Conservation (phyloP, 345 rosid species). For the Pelargonium nanum region DNA sequence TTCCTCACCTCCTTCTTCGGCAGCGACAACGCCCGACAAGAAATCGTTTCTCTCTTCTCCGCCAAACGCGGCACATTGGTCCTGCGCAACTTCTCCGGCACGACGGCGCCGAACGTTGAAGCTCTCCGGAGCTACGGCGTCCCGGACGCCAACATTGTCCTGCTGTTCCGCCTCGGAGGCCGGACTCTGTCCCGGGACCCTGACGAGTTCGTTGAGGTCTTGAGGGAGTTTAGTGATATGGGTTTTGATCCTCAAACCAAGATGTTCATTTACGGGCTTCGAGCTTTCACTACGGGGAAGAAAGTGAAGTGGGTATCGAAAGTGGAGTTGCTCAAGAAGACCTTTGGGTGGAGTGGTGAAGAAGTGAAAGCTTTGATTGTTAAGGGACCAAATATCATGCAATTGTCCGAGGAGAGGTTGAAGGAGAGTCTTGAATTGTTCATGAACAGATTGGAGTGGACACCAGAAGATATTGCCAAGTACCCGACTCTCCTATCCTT, state of each 20-base stretch:
- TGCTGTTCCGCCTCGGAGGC: conserved; percentile 5
- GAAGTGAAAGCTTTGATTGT: conserved; percentile 11
- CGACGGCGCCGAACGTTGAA: conserved; percentile 7
- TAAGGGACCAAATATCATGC: conserved; percentile 14
- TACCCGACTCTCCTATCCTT: conserved; percentile 9
- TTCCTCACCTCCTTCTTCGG: conserved; percentile 13
- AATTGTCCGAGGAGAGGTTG: conserved; percentile 4
- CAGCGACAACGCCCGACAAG: neutral
- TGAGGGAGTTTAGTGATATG: conserved; percentile 7
- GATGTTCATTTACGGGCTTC: conserved; percentile 13
- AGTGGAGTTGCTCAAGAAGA: conserved; percentile 1
- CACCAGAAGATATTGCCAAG: conserved; percentile 1
- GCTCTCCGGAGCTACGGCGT: conserved; percentile 6
- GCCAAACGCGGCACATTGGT: conserved; percentile 7
- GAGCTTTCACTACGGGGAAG: conserved; percentile 1
- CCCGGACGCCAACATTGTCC: conserved; percentile 8
- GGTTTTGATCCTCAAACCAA: conserved; percentile 14
- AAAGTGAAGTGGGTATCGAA: conserved; percentile 10
- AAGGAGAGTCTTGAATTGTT: conserved; percentile 5
- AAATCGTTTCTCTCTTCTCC: conserved; percentile 3
- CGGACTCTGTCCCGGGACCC: conserved; percentile 11
- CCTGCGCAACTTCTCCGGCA: conserved; percentile 8
- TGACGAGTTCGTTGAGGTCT: conserved; percentile 4
- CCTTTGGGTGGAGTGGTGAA: conserved; percentile 15
- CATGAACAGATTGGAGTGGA: conserved; percentile 12